Base-by-base conservation (phyloP, 495 filamentous ascomycete genomes). In the Penicillium verhagenii region DNA sequence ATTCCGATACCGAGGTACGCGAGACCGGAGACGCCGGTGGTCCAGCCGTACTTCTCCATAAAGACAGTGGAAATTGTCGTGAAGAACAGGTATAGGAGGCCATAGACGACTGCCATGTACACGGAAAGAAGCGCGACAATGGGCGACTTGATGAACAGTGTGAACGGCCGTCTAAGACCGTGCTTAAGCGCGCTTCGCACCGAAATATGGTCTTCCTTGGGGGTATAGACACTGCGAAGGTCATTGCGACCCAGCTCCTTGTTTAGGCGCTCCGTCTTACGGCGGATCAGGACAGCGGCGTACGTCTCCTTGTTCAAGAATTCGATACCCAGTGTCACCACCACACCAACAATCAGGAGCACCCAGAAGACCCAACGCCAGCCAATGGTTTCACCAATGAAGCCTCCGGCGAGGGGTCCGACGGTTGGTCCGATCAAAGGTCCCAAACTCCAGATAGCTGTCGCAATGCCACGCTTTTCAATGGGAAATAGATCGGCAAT, bases 21-120 rank as follows among this genome's bases (percentile, higher is more conserved):
- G 4, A 86, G 73, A 6, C 83, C 85, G 0, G 82, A 83, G 1
- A 81, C 53, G 3, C 82, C 81, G 2, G 77, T 57, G 0, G 74
- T 75, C 50, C 84, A 80, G 19, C 74, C 75, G 57, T 90, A 83
- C 0, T 74, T 79, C 1, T 76, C 71, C 6, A 67, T 68, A 64
- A 88, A 91, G 58, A 90, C 80, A 57, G 75, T 73, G 0, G 80
- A 72, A 61, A 88, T 90, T 4, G 84, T 87, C n/a, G 82, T 81
- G 47, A 87, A 76, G 66, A 88, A 86, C 6, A 85, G 80, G 63
- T 88, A 90, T 0, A 87, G 73, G 4, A 88, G 70, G 33, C 84
- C 80, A 60, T 88, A 90, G 25, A 89, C 66, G 8, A 88, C 59
- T 0, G 82, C 75, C 47, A 89, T 75, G 53, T 88, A 90, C 1